Conservation (phyloP, 345 rosid species). For the Mercurialis annua region DNA sequence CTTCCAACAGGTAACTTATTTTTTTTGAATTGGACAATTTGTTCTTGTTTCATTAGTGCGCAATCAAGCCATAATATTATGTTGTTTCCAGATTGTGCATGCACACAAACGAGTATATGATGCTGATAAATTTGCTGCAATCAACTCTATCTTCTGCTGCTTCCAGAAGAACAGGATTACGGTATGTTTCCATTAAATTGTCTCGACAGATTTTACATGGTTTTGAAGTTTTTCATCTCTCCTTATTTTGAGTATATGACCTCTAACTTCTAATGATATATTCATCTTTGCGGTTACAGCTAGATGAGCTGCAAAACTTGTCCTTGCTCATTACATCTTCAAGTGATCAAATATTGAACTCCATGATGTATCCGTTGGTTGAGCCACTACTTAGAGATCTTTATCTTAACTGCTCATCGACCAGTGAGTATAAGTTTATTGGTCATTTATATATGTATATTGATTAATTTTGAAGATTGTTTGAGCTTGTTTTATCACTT, state of each 20-base stretch:
- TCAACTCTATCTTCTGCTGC: constrained; percentile 48
- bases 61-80: constrained; percentile 12
- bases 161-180: constrained; percentile 29
- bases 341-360: constrained; percentile 55
- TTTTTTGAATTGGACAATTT: not conserved
- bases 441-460: constrained; percentile 9
- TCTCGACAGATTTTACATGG: not conserved
- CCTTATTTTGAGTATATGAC: not conserved
- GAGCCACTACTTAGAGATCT: constrained; percentile 59
- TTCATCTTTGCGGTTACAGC: constrained; percentile 31
- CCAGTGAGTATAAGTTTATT: constrained; percentile 35
- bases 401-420: constrained; percentile 42
- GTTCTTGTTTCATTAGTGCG: not conserved
- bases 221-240: not conserved
- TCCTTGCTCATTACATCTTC: constrained; percentile 53
- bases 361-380: constrained; percentile 38
- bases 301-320: constrained; percentile 40
- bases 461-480: not conserved
- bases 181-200: constrained; percentile 35
- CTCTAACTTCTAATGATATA: not conserved
- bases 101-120: constrained; percentile 64
- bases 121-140: constrained; percentile 48
- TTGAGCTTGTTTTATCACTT: not conserved
- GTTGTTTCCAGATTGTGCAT: constrained; percentile 57
- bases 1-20: constrained; percentile 58